Percentiles rank a stretch among this genome's conserved stretches.
These are phyloP conservation scores for Saraca asoca DNA, from an alignment of 331 rosid genomes.

Conservation along the genomic window DNA sequence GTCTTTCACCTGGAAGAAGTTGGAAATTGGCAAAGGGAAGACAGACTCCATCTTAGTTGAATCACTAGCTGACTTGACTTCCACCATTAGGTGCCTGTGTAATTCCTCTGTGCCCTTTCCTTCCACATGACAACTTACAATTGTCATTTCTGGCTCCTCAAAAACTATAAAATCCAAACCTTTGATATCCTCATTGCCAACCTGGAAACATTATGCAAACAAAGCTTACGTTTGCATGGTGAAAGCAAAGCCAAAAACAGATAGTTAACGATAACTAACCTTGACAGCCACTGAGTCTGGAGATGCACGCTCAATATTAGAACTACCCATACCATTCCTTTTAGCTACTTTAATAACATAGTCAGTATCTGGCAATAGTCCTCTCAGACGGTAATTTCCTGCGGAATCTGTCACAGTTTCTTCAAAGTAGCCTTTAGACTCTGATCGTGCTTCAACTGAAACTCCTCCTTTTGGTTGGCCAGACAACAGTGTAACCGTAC, in stretches of 20 bases:
- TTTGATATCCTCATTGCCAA: slow-evolving; percentile 74
- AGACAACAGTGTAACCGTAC: slow-evolving; percentile 70
- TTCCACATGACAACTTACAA: slow-evolving; percentile 89
- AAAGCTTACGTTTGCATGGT: slow-evolving; percentile 24
- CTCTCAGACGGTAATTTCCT: slow-evolving; percentile 89
- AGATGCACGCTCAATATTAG: slow-evolving; percentile 86
- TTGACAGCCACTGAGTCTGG: slow-evolving; percentile 65
- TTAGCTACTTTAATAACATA: slow-evolving; percentile 72
- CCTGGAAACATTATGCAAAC: slow-evolving; percentile 51
- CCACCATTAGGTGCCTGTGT: slow-evolving; percentile 68
- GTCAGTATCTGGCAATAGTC: slow-evolving; percentile 80
- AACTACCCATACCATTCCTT: slow-evolving; percentile 56
- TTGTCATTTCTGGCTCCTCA: slow-evolving; percentile 91
- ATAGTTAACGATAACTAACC: slow-evolving; percentile 49
- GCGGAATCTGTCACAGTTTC: slow-evolving; percentile 88
- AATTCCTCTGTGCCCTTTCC: slow-evolving; percentile 74
- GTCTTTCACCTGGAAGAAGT: slow-evolving; percentile 92
- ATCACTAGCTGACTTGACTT: slow-evolving; percentile 83
- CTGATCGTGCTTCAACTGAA: slow-evolving; percentile 90
- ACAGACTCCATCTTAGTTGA: slow-evolving; percentile 55
- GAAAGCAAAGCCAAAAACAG: slow-evolving; percentile 30
- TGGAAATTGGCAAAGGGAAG: slow-evolving; percentile 86
- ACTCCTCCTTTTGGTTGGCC: slow-evolving; percentile 99
- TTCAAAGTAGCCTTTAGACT: slow-evolving; percentile 86
- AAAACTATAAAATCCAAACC: slow-evolving; percentile 88